A percentile compares a stretch with the other conserved stretches of the same genome.
Evolutionary conservation across 805 yeast genomes (phyloP).

Genomic region (Candida orba): DNA sequence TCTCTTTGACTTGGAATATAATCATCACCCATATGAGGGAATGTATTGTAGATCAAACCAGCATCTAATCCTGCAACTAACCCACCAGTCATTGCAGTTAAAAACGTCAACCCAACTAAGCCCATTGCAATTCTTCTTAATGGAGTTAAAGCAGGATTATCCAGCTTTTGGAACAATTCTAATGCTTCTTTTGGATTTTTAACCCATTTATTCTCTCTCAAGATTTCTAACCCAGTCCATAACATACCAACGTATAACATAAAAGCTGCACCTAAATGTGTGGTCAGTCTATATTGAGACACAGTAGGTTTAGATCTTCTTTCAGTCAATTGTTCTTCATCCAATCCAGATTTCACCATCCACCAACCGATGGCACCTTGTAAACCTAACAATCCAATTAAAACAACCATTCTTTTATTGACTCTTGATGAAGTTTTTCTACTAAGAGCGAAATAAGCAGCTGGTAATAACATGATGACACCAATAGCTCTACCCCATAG

Average conservation of each 20-base stretch:
- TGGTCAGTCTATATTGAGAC: slow-evolving; percentile 87
- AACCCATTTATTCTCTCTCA: slow-evolving; percentile 66
- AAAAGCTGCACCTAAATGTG: slow-evolving; percentile 93
- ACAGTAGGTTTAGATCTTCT: slow-evolving; percentile 95
- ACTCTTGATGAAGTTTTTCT: slow-evolving; percentile 62
- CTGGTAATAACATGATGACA: slow-evolving; percentile 73
- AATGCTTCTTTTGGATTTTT: slow-evolving; percentile 55
- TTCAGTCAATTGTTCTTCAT: slow-evolving; percentile 66
- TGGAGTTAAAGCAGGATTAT: slow-evolving; percentile 49
- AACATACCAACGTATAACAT: slow-evolving; percentile 80
- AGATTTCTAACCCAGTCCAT: slow-evolving; percentile 80
- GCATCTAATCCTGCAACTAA: slow-evolving; percentile 98
- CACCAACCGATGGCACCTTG: slow-evolving; percentile 99
- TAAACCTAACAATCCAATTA: slow-evolving; percentile 73
- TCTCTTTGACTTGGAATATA: slow-evolving; percentile 72
- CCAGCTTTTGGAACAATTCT: slow-evolving; percentile 48
- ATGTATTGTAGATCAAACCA: slow-evolving; percentile 90
- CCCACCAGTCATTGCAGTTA: slow-evolving; percentile 96
- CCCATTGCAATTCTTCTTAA: slow-evolving; percentile 50
- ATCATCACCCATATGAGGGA: slow-evolving; percentile 93
- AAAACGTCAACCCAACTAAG: slow-evolving; percentile 61
- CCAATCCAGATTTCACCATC: slow-evolving; percentile 97
- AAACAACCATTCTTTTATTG: slow-evolving; percentile 59
- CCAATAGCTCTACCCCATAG: slow-evolving; percentile 91
- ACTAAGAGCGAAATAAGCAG: slow-evolving; percentile 66